Percentiles rank a stretch among this genome's conserved stretches.
Evolutionary conservation across 1,139 yeast species (phyloP).

Genomic region (Starmera stellimalicola): DNA sequence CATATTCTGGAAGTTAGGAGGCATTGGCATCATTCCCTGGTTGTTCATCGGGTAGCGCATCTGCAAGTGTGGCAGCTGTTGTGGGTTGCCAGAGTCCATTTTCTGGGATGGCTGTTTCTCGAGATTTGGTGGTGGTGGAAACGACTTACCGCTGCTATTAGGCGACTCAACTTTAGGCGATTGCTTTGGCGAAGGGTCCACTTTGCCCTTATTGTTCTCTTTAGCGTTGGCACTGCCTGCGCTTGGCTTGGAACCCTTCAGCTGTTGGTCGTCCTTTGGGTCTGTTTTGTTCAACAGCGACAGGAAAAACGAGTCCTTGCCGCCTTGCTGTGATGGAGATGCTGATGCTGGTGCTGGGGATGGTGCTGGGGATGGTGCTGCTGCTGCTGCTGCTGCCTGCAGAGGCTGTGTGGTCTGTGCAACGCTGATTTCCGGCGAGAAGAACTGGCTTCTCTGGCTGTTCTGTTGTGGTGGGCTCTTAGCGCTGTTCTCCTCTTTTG

Average conservation of each 20-base stretch:
- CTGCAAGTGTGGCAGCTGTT: constrained; percentile 10
- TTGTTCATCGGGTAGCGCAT: constrained; percentile 2
- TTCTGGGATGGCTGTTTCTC: constrained; percentile 5
- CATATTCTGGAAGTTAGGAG: constrained; percentile 7
- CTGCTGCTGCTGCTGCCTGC: not conserved
- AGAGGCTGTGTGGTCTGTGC: not conserved
- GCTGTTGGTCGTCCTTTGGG: constrained; percentile 5
- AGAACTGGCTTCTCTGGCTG: constrained; percentile 5
- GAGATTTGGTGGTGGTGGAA: constrained; percentile 1
- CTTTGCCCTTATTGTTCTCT: not conserved
- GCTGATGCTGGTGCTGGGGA: not conserved
- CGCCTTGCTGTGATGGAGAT: constrained; percentile 6
- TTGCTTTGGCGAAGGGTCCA: not conserved
- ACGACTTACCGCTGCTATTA: not conserved
- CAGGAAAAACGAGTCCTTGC: constrained; percentile 44
- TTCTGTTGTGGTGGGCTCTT: constrained; percentile 5
- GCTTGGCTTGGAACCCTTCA: constrained; percentile 3
- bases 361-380: not conserved
- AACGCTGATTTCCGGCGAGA: not conserved
- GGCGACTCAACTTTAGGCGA: not conserved
- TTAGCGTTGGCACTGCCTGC: not conserved
- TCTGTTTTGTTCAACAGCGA: constrained; percentile 37
- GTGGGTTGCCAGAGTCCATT: not conserved
- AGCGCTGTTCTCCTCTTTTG: not conserved
- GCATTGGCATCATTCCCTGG: constrained; percentile 6